Percentiles rank a stretch among this genome's conserved stretches.
Evolutionary conservation across 768 basidiomycete species (phyloP).

Genomic region (Lanmaoa rubissima): DNA sequence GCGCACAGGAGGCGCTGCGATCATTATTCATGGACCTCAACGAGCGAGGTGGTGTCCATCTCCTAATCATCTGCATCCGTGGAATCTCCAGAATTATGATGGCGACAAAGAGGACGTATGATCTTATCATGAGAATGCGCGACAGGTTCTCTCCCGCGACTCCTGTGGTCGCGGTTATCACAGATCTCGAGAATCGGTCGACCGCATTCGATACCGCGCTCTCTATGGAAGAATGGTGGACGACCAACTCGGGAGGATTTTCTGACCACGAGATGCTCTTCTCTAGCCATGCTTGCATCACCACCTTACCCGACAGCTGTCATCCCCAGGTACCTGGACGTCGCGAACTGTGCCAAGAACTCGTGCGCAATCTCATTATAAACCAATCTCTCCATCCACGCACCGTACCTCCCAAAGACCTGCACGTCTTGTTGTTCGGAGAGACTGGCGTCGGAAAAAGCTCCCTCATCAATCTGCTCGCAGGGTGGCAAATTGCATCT

Average conservation of each 20-base stretch:
- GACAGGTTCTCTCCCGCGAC: slow-evolving; percentile 12
- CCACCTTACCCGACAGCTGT: slow-evolving; percentile 26
- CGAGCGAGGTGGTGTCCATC: slow-evolving; percentile 23
- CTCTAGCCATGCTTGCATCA: slow-evolving; percentile 39
- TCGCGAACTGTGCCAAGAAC: slow-evolving; percentile 16
- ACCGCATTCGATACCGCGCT: not conserved
- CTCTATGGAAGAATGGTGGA: slow-evolving; percentile 42
- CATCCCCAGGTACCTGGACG: slow-evolving; percentile 23
- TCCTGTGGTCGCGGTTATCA: slow-evolving; percentile 31
- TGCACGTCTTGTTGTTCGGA: slow-evolving; percentile 40
- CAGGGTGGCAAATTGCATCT: slow-evolving; percentile 24
- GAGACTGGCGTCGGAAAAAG: slow-evolving; percentile 31
- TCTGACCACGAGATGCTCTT: slow-evolving; percentile 31
- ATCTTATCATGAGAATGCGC: slow-evolving; percentile 17
- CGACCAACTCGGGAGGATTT: slow-evolving; percentile 28
- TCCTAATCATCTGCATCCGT: slow-evolving; percentile 28
- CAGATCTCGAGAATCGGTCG: slow-evolving; percentile 30
- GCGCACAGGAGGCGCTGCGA: slow-evolving; percentile 21
- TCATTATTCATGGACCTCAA: slow-evolving; percentile 21
- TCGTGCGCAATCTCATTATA: slow-evolving; percentile 19
- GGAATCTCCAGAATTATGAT: slow-evolving; percentile 17
- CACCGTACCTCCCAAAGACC: slow-evolving; percentile 18
- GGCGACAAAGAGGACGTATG: slow-evolving; percentile 19
- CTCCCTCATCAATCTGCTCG: slow-evolving; percentile 30
- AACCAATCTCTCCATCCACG: slow-evolving; percentile 15